Evolutionary conservation across 208 protist genomes (phyloP).

Genomic region (Leishmania tropica): DNA sequence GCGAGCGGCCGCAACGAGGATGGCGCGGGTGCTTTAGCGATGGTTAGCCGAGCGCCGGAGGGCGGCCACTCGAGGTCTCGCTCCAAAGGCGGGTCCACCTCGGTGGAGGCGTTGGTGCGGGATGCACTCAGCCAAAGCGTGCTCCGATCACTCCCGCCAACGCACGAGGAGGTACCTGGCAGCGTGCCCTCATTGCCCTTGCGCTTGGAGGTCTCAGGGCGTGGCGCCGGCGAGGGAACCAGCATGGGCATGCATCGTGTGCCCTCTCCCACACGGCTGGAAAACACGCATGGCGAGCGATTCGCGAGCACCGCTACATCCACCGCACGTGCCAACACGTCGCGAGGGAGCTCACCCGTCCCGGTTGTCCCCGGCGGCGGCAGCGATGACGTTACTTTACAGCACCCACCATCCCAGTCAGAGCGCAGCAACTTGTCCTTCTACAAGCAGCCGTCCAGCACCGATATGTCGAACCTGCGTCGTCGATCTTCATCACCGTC

Average conservation of each 20-base stretch:
- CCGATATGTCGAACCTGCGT: constrained; percentile 8
- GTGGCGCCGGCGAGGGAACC: not conserved
- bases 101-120: constrained; percentile 51
- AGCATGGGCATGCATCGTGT: not conserved
- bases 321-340: not conserved
- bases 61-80: not conserved
- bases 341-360: not conserved
- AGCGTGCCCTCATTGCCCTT: not conserved
- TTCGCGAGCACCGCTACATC: not conserved
- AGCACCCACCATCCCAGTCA: not conserved
- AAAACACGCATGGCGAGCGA: not conserved
- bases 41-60: not conserved
- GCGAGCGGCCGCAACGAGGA: not conserved
- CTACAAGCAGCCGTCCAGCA: constrained; percentile 13
- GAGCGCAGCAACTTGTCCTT: not conserved
- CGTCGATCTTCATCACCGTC: not conserved
- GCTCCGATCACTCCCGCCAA: constrained; percentile 36
- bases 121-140: constrained; percentile 73
- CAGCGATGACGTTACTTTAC: not conserved
- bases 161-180: constrained; percentile 23
- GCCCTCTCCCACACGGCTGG: not conserved
- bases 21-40: not conserved
- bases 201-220: constrained; percentile 2
- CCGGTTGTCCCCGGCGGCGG: not conserved
- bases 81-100: constrained; percentile 17